Evolutionary conservation across 352 stramenopile species (phyloP).

Genomic region (Pythium myriotylum): DNA sequence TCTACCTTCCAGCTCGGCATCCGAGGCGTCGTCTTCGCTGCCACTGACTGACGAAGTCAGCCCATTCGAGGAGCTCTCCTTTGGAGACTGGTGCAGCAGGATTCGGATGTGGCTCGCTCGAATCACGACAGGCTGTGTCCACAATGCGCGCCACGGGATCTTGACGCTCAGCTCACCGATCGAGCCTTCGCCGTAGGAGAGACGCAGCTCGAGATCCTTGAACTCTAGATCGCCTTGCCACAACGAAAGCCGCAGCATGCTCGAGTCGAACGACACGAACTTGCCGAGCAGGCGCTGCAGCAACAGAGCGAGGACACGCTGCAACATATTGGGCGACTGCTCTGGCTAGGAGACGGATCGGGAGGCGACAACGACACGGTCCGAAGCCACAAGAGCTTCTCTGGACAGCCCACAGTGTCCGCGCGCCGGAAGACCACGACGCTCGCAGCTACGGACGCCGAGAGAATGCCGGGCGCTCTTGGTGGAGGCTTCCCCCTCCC

Average conservation of each 20-base stretch:
- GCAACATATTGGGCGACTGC: constrained; percentile 52
- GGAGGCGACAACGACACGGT: neutral
- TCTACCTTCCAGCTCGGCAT: constrained; percentile 24
- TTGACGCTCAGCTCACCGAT: constrained; percentile 82
- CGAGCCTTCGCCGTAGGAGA: constrained; percentile 76
- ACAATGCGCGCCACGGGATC: constrained; percentile 84
- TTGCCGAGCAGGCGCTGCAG: constrained; percentile 87
- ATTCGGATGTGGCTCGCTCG: constrained; percentile 75
- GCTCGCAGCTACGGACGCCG: too few relatives aligned
- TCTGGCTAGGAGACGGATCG: neutral
- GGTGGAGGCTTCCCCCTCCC: too few relatives aligned
- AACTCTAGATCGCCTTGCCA: constrained; percentile 88
- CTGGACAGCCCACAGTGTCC: neutral
- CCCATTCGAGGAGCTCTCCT: constrained; percentile 18
- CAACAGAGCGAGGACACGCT: constrained; percentile 80
- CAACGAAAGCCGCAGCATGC: constrained; percentile 81
- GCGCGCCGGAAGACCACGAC: too few relatives aligned
- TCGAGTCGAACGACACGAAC: constrained; percentile 88
- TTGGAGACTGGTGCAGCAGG: constrained; percentile 61
- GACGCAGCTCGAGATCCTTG: constrained; percentile 73
- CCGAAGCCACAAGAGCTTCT: neutral
- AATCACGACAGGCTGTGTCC: constrained; percentile 83
- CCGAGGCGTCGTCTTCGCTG: constrained; percentile 25
- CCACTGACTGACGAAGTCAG: constrained; percentile 16
- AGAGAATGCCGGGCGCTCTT: too few relatives aligned